A percentile compares a stretch with the other conserved stretches of the same genome.
phyloP scores from a whole-genome alignment of 495 filamentous ascomycete species.

The Aspergillus wentii region DNA sequence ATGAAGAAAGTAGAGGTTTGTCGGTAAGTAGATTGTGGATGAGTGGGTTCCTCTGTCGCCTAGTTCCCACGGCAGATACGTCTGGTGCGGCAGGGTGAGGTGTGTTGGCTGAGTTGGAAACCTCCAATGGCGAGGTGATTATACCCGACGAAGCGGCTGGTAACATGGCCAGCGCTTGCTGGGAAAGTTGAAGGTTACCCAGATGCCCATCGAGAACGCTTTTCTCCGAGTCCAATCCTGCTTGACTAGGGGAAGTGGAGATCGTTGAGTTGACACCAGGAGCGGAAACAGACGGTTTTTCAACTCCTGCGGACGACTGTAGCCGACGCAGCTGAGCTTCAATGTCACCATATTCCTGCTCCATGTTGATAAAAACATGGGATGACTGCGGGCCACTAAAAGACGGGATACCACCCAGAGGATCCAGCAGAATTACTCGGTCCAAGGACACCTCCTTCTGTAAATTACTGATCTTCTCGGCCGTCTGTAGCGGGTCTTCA shows the following conservation, averaged over 20 bases:
- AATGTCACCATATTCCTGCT: conserved; percentile 78
- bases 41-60: conserved; percentile 79
- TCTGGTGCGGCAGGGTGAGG: conserved; percentile 31
- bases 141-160: conserved; percentile 81
- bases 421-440: conserved; percentile 85
- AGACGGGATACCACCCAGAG: conserved; percentile 79
- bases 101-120: conserved; percentile 56
- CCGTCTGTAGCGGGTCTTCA: conserved; percentile 38
- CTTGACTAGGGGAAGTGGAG: conserved; percentile 11
- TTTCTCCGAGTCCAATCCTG: conserved; percentile 9
- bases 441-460: conserved; percentile 65
- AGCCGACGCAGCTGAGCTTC: conserved; percentile 48
- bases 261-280: conserved; percentile 39
- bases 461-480: conserved; percentile 37
- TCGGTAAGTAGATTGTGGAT: conserved; percentile 97
- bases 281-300: conserved; percentile 32
- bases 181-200: conserved; percentile 69
- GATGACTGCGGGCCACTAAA: conserved; percentile 59
- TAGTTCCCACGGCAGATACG: conserved; percentile 64
- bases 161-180: conserved; percentile 65
- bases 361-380: conserved; percentile 91
- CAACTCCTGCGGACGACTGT: conserved; percentile 3
- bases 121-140: conserved; percentile 80
- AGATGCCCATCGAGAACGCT: conserved; percentile 48
- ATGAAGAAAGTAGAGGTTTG: conserved; percentile 86